Evolutionary conservation across 371 early-diverging fungal species (phyloP).

Genomic region (Mucor lusitanicus): DNA sequence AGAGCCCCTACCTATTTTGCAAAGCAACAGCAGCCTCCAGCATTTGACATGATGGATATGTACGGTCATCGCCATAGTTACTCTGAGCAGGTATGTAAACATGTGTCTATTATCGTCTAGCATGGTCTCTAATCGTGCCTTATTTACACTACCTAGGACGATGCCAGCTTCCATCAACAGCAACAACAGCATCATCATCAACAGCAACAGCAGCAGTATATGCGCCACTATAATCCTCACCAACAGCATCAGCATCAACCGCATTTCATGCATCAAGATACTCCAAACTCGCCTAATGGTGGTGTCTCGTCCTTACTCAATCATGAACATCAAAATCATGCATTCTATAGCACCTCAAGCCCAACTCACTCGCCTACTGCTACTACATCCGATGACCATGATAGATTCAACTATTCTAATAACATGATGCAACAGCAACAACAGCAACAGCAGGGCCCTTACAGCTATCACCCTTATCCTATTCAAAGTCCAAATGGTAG

Average conservation of each 20-base stretch:
- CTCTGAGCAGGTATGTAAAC: neutral
- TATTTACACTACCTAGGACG: too few species aligned
- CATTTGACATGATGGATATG: constrained; percentile 22
- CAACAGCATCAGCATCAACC: constrained; percentile 5
- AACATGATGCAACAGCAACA: neutral
- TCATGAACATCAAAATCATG: neutral
- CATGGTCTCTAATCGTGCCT: too few species aligned
- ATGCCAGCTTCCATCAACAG: constrained; percentile 1
- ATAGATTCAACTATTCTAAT: neutral
- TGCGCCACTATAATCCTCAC: constrained; percentile 15
- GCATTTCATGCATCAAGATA: neutral
- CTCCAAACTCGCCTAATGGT: neutral
- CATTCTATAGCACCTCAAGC: neutral
- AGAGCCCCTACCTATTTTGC: constrained; percentile 22
- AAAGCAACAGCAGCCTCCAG: constrained; percentile 11
- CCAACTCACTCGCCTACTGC: neutral
- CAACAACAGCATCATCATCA: constrained; percentile 1
- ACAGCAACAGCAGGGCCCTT: neutral
- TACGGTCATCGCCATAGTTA: neutral
- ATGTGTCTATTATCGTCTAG: constrained; percentile 1
- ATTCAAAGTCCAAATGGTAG: neutral
- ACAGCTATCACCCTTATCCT: neutral
- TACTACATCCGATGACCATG: neutral
- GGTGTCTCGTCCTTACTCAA: neutral
- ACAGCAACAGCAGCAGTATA: constrained; percentile 8